phyloP scores from a whole-genome alignment of 2,329 filamentous ascomycete genomes.

The Colletotrichum lini region DNA sequence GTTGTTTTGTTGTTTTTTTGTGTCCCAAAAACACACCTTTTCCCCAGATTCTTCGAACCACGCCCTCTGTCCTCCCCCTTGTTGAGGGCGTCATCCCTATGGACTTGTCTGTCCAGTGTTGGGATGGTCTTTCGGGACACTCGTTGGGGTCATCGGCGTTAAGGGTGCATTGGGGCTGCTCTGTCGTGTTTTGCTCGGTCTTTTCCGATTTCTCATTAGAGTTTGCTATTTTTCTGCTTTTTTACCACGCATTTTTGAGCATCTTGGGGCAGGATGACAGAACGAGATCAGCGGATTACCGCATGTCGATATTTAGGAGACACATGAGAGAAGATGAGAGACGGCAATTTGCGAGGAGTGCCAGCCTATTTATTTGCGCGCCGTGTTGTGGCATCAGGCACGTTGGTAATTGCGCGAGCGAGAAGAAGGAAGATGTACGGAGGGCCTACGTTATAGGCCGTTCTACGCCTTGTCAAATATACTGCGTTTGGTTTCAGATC shows the following conservation, averaged over 20 bases:
- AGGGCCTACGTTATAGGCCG: conserved; percentile 17
- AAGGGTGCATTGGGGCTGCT: conserved; percentile 39
- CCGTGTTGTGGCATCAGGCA: conserved; percentile 12
- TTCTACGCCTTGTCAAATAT: conserved; percentile 39
- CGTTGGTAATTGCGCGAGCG: conserved; percentile 17
- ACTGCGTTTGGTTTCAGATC: conserved; percentile 29
- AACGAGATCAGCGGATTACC: conserved; percentile 23
- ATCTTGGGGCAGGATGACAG: conserved; percentile 24
- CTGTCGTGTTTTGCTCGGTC: conserved; percentile 15
- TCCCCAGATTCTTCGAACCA: not conserved
- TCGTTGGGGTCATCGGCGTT: conserved; percentile 30
- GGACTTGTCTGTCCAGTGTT: not conserved
- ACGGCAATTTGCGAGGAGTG: conserved; percentile 21
- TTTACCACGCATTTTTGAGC: conserved; percentile 36
- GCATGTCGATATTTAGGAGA: conserved; percentile 25
- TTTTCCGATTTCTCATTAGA: conserved; percentile 26
- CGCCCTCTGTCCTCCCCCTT: not conserved
- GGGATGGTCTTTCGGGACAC: conserved; percentile 12
- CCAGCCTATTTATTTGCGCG: conserved; percentile 15
- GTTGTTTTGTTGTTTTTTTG: conserved; percentile 12
- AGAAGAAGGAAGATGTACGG: conserved; percentile 23
- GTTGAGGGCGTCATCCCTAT: not conserved
- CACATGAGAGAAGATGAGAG: conserved; percentile 26
- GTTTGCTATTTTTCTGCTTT: conserved; percentile 24
- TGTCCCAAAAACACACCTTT: not conserved